Evolutionary conservation across 2,329 filamentous ascomycete genomes (phyloP).

Genomic region (Rugonectria rugulosa): DNA sequence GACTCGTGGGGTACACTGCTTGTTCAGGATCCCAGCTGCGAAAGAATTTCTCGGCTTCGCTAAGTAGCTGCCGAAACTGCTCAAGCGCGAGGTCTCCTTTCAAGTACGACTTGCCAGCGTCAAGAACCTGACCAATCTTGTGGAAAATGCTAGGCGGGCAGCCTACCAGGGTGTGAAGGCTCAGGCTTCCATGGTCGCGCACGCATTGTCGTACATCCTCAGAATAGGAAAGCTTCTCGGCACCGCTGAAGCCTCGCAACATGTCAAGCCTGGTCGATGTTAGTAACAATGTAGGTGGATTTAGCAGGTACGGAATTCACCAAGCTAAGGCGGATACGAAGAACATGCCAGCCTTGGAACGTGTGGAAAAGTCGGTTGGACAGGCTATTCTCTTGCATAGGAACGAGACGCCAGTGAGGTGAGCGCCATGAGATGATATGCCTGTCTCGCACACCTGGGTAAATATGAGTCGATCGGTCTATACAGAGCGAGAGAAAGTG

Average conservation of each 20-base stretch:
- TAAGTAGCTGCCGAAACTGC: constrained; percentile 25
- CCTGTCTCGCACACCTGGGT: constrained; percentile 38
- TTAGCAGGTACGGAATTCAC: constrained; percentile 13
- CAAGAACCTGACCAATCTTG: constrained; percentile 35
- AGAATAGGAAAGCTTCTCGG: constrained; percentile 41
- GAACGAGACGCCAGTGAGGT: constrained; percentile 39
- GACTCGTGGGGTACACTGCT: constrained; percentile 35
- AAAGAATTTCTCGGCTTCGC: constrained; percentile 34
- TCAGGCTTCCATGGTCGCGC: constrained; percentile 29
- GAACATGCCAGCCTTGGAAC: constrained; percentile 33
- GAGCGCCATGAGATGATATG: constrained; percentile 37
- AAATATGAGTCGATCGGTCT: fast-evolving
- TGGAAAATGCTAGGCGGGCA: constrained; percentile 38
- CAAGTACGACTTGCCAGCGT: constrained; percentile 30
- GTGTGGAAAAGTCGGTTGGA: constrained; percentile 10
- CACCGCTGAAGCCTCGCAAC: constrained; percentile 40
- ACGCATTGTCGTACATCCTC: constrained; percentile 36
- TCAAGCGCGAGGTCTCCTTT: neutral
- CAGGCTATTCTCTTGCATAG: constrained; percentile 36
- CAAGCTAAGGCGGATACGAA: constrained; percentile 37
- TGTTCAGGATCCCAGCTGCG: constrained; percentile 36
- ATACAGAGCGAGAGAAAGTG: fast-evolving
- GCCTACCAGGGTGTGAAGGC: constrained; percentile 37
- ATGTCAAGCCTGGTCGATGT: constrained; percentile 36
- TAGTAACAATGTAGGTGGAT: neutral